A percentile compares a stretch with the other conserved stretches of the same genome.
phyloP scores from a whole-genome alignment of 2,329 filamentous ascomycete genomes.

The Cordyceps farinosa region DNA sequence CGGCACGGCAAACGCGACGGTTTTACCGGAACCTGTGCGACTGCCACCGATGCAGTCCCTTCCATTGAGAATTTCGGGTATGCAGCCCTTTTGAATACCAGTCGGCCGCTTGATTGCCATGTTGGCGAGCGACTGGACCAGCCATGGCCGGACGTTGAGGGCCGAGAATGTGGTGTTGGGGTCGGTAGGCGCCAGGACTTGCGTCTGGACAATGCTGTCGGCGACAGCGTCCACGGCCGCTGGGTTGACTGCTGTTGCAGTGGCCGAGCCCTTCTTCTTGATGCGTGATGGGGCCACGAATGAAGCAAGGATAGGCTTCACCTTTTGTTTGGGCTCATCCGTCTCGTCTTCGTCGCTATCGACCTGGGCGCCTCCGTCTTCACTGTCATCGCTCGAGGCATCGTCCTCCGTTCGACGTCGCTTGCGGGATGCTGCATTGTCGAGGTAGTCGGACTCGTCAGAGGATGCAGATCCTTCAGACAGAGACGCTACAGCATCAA shows the following conservation, averaged over 20 bases:
- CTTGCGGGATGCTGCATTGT: constrained; percentile 44
- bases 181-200: constrained; percentile 51
- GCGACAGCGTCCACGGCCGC: not conserved
- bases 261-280: constrained; percentile 35
- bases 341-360: constrained; percentile 29
- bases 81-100: constrained; percentile 87
- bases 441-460: constrained; percentile 48
- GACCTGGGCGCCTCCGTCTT: constrained; percentile 24
- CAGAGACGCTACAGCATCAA: constrained; percentile 3
- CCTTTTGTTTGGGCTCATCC: constrained; percentile 28
- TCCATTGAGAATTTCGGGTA: constrained; percentile 87
- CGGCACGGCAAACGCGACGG: constrained; percentile 89
- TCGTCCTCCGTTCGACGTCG: constrained; percentile 35
- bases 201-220: constrained; percentile 26
- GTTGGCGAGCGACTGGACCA: constrained; percentile 71
- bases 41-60: constrained; percentile 94
- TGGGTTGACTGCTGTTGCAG: constrained; percentile 17
- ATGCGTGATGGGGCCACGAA: constrained; percentile 53
- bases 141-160: constrained; percentile 77
- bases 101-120: constrained; percentile 86
- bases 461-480: constrained; percentile 21
- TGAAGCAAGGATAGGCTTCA: constrained; percentile 36
- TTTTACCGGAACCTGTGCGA: constrained; percentile 94
- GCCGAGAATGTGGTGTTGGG: constrained; percentile 65
- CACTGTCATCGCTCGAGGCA: constrained; percentile 26